These are phyloP conservation scores for Macrophomina tecta DNA, from an alignment of 2,329 filamentous ascomycete genomes.

Conservation along the genomic window DNA sequence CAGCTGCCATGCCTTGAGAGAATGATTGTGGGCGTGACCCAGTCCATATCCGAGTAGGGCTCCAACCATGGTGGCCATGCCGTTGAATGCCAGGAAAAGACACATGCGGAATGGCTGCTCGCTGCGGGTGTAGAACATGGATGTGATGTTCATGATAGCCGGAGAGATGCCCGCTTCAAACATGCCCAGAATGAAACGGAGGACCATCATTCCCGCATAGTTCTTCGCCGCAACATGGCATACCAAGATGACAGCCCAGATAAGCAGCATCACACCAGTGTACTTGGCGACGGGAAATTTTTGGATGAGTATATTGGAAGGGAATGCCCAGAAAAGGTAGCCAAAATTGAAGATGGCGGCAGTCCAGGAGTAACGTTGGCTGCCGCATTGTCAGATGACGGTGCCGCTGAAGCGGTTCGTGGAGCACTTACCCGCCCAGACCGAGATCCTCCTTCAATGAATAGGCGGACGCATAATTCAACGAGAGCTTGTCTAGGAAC, in stretches of 20 bases:
- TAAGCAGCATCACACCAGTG: slow-evolving; percentile 45
- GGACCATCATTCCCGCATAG: slow-evolving; percentile 43
- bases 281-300: slow-evolving; percentile 45
- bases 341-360: slow-evolving; percentile 54
- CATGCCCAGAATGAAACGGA: slow-evolving; percentile 45
- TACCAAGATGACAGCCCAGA: slow-evolving; percentile 55
- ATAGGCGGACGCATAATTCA: slow-evolving; percentile 51
- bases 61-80: slow-evolving; percentile 46
- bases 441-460: slow-evolving; percentile 43
- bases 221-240: slow-evolving; percentile 48
- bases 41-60: slow-evolving; percentile 45
- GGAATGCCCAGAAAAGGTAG: slow-evolving; percentile 50
- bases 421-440: slow-evolving; percentile 9
- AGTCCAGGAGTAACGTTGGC: slow-evolving; percentile 49
- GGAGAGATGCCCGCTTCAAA: slow-evolving; percentile 45
- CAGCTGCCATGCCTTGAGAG: slow-evolving; percentile 43
- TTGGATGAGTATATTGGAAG: slow-evolving; percentile 48
- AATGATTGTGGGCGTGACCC: slow-evolving; percentile 37
- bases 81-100: slow-evolving; percentile 50
- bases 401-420: not conserved
- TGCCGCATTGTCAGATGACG: slow-evolving; percentile 23
- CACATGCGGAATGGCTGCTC: slow-evolving; percentile 55
- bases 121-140: slow-evolving; percentile 44
- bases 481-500: slow-evolving; percentile 52
- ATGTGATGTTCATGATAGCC: slow-evolving; percentile 47